phyloP scores from a whole-genome alignment of 257 asterid genomes.

The Petrea volubilis region DNA sequence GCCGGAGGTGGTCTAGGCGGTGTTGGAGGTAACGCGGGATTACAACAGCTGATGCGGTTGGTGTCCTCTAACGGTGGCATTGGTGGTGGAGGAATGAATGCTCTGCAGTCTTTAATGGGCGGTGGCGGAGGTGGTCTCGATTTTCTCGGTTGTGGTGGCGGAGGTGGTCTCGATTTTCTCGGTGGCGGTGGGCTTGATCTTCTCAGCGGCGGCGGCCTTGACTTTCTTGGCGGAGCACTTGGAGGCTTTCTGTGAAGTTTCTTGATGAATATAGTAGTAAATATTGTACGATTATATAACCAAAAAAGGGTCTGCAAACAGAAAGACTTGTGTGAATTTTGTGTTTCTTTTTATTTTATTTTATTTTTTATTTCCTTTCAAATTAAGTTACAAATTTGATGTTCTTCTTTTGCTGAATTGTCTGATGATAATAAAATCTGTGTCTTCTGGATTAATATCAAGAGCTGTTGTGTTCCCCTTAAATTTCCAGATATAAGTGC shows the following conservation, averaged over 20 bases:
- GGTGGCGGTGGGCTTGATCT: constrained; percentile 42
- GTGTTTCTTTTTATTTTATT: background rate
- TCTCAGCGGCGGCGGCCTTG: constrained; percentile 39
- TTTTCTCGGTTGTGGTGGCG: constrained; percentile 37
- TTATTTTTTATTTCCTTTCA: background rate
- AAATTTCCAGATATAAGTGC: too few species aligned
- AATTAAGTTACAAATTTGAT: background rate
- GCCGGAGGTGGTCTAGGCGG: constrained; percentile 11
- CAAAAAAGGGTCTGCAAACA: background rate
- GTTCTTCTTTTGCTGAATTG: background rate
- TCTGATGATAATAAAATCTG: background rate
- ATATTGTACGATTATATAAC: too few species aligned
- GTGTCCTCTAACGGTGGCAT: constrained; percentile 19
- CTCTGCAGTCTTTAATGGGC: constrained; percentile 37
- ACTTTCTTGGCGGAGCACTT: constrained; percentile 39
- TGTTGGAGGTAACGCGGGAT: constrained; percentile 19
- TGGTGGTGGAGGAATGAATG: constrained; percentile 34
- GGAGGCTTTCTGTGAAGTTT: constrained; percentile 27
- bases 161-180: constrained; percentile 38
- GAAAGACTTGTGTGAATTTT: background rate
- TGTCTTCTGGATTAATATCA: background rate
- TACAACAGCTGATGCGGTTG: constrained; percentile 19
- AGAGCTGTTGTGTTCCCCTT: too few species aligned
- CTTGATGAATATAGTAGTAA: too few species aligned
- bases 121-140: constrained; percentile 39